These are phyloP conservation scores for Hydnum rufescens DNA, from an alignment of 768 basidiomycete genomes.

Conservation along the genomic window DNA sequence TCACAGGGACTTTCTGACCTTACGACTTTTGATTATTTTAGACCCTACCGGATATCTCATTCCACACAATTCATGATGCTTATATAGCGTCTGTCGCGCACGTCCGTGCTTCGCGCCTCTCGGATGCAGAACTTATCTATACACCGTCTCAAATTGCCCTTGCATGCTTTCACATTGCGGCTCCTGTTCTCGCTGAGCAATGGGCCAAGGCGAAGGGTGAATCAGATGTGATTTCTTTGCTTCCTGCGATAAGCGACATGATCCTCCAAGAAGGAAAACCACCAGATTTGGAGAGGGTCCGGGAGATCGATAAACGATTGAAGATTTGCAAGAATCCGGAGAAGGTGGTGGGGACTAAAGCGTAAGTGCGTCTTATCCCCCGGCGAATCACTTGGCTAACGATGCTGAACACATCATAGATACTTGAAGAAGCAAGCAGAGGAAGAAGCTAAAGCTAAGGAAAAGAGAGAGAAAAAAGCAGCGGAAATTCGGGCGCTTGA, in stretches of 20 bases:
- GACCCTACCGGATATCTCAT: slow-evolving; percentile 35
- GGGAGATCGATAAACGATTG: slow-evolving; percentile 73
- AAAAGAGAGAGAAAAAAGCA: slow-evolving; percentile 34
- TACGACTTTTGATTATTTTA: slow-evolving; percentile 15
- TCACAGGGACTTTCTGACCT: neutral
- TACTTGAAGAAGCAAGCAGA: slow-evolving; percentile 38
- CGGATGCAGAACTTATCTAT: slow-evolving; percentile 81
- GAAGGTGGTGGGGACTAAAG: slow-evolving; percentile 77
- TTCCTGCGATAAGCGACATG: slow-evolving; percentile 35
- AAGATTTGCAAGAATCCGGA: slow-evolving; percentile 89
- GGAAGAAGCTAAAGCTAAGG: slow-evolving; percentile 46
- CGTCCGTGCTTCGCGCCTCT: slow-evolving; percentile 64
- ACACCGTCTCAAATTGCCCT: slow-evolving; percentile 87
- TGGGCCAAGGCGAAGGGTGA: slow-evolving; percentile 36
- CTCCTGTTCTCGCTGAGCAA: slow-evolving; percentile 34
- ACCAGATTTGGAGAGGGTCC: slow-evolving; percentile 67
- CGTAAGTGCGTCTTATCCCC: slow-evolving; percentile 28
- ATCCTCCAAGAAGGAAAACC: slow-evolving; percentile 35
- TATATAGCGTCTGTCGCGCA: slow-evolving; percentile 49
- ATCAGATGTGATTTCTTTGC: slow-evolving; percentile 20
- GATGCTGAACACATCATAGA: neutral
- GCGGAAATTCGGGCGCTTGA: slow-evolving; percentile 18
- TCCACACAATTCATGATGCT: slow-evolving; percentile 30
- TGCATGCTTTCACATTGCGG: slow-evolving; percentile 48
- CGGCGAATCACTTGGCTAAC: slow-evolving; percentile 1